These are phyloP conservation scores for Annulohypoxylon maeteangense DNA, from an alignment of 495 filamentous ascomycete species.

Conservation along the genomic window DNA sequence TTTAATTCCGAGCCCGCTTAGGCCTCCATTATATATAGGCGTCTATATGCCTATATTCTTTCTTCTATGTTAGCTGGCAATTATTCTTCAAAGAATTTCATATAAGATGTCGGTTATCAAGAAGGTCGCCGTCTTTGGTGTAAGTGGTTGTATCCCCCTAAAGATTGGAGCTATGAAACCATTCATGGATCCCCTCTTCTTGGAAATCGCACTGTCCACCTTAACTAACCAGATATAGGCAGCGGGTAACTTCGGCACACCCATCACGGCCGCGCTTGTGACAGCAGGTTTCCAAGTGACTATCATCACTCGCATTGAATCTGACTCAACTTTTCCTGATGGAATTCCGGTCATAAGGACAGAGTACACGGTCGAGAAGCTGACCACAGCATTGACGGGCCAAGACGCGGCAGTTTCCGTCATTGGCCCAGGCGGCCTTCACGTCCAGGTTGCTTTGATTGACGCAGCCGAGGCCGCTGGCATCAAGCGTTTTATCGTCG, in stretches of 20 bases:
- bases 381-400: conserved; percentile 52
- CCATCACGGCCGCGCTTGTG: conserved; percentile 60
- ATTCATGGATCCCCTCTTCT: not conserved
- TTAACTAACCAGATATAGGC: conserved; percentile 50
- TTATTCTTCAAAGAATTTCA: not conserved
- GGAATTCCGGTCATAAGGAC: conserved; percentile 49
- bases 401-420: conserved; percentile 60
- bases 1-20: not conserved
- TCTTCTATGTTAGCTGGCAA: not conserved
- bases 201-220: not conserved
- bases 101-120: conserved; percentile 49
- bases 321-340: conserved; percentile 44
- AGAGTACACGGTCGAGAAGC: conserved; percentile 56
- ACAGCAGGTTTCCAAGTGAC: conserved; percentile 60
- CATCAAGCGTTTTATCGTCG: conserved; percentile 62
- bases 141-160: conserved; percentile 46
- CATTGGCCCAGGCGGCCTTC: conserved; percentile 45
- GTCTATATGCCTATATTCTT: not conserved
- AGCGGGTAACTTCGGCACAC: conserved; percentile 62
- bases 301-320: conserved; percentile 56
- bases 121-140: conserved; percentile 55
- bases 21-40: not conserved
- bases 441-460: conserved; percentile 54
- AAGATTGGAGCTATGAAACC: not conserved
- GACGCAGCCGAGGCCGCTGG: conserved; percentile 62